Percentiles rank a stretch among this genome's conserved stretches.
Conservation (phyloP, 1,284 basidiomycete species). For the Chiua sp. region DNA sequence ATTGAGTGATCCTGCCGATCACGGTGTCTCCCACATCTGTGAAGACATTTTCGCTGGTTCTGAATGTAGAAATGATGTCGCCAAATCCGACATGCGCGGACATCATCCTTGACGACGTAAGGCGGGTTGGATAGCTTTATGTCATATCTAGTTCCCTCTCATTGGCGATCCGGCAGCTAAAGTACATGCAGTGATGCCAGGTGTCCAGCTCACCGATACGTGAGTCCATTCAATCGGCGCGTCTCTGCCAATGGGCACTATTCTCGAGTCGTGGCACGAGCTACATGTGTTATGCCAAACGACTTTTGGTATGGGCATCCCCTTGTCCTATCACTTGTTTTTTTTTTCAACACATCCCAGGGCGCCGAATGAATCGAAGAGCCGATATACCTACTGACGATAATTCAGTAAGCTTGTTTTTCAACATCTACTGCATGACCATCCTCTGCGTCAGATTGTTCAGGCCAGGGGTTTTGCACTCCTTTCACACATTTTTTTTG, state of each 20-base stretch:
- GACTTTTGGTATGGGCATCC: constrained; percentile 59
- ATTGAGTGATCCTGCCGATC: constrained; percentile 91
- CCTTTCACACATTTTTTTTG: too few species aligned
- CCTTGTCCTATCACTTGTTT: neutral
- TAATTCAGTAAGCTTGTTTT: too few species aligned
- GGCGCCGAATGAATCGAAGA: too few species aligned
- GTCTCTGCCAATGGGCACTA: neutral
- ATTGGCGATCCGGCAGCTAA: neutral
- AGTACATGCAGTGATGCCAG: constrained; percentile 74
- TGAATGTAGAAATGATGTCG: constrained; percentile 55
- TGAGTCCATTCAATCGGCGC: constrained; percentile 40
- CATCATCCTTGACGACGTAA: constrained; percentile 70
- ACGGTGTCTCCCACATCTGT: constrained; percentile 81
- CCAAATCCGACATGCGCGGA: constrained; percentile 92
- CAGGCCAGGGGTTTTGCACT: too few species aligned
- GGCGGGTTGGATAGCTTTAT: constrained; percentile 73
- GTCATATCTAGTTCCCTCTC: constrained; percentile 49
- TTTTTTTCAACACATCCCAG: constrained; percentile 17
- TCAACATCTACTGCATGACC: too few species aligned
- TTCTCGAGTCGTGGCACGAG: constrained; percentile 59
- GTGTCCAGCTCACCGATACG: constrained; percentile 94
- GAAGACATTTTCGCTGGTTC: constrained; percentile 51
- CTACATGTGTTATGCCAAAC: constrained; percentile 92
- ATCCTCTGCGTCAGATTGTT: too few species aligned
- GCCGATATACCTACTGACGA: too few species aligned